Percentiles rank a stretch among this genome's conserved stretches.
phyloP scores from a whole-genome alignment of 768 basidiomycete species.

The Suillus americanus region DNA sequence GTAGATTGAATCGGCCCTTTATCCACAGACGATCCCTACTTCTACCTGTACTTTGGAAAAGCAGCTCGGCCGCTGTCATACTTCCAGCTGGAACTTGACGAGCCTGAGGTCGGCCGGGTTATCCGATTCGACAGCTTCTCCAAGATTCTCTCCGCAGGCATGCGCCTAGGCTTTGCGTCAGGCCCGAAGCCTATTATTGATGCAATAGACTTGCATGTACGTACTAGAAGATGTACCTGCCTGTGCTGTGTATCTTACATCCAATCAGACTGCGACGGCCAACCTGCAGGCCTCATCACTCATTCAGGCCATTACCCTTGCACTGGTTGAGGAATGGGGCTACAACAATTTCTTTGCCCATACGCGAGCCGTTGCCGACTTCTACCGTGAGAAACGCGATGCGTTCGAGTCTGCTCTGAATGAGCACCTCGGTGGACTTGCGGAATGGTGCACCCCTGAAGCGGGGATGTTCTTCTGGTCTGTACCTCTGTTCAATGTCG shows the following conservation, averaged over 20 bases:
- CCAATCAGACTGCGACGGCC: slow-evolving; percentile 56
- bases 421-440: slow-evolving; percentile 75
- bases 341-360: slow-evolving; percentile 73
- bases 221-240: slow-evolving; percentile 27
- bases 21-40: slow-evolving; percentile 73
- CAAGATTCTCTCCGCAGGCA: slow-evolving; percentile 76
- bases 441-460: slow-evolving; percentile 68
- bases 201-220: slow-evolving; percentile 69
- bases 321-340: slow-evolving; percentile 70
- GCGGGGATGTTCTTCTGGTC: slow-evolving; percentile 92
- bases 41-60: slow-evolving; percentile 72
- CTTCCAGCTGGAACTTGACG: slow-evolving; percentile 73
- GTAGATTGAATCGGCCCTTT: not conserved
- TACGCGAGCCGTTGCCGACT: slow-evolving; percentile 63
- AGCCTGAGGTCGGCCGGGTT: slow-evolving; percentile 71
- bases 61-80: slow-evolving; percentile 70
- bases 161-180: slow-evolving; percentile 79
- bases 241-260: slow-evolving; percentile 11
- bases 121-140: slow-evolving; percentile 89
- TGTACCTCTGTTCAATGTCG: slow-evolving; percentile 23
- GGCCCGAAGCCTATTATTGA: slow-evolving; percentile 69
- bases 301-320: slow-evolving; percentile 59
- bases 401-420: slow-evolving; percentile 76
- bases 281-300: slow-evolving; percentile 68
- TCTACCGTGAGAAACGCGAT: slow-evolving; percentile 73